Conservation (phyloP, 352 stramenopile species). For the Pythium folliculosum region DNA sequence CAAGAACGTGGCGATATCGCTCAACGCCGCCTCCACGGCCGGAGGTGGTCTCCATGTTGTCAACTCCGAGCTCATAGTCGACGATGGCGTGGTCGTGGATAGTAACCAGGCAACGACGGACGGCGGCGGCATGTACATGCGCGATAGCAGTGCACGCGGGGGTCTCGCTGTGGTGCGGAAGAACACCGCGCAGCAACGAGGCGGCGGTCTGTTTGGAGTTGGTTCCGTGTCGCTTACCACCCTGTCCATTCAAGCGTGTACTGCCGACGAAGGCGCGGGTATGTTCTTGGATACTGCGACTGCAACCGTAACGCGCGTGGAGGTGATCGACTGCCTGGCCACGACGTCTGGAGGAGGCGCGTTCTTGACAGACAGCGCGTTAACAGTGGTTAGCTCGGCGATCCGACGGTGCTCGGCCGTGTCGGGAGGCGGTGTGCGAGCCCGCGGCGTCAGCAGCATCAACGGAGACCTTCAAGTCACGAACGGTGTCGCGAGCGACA, state of each 20-base stretch:
- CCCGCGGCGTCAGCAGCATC: not conserved
- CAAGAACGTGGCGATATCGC: constrained; percentile 1
- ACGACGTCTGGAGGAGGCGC: constrained; percentile 24
- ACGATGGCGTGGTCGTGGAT: not conserved
- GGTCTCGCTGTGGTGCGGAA: constrained; percentile 1
- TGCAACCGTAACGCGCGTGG: not conserved
- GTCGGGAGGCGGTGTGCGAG: constrained; percentile 22
- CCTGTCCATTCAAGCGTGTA: constrained; percentile 7
- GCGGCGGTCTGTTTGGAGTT: constrained; percentile 15
- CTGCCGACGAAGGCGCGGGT: constrained; percentile 19
- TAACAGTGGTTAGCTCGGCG: not conserved
- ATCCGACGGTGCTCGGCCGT: constrained; percentile 15
- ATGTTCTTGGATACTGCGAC: not conserved
- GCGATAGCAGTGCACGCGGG: not conserved
- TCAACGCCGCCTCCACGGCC: not conserved
- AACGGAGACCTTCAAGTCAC: constrained; percentile 13
- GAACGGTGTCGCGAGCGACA: not conserved
- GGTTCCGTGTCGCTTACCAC: not conserved
- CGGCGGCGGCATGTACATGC: constrained; percentile 16
- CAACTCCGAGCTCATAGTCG: not conserved
- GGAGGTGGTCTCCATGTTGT: constrained; percentile 19
- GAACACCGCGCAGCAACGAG: constrained; percentile 4
- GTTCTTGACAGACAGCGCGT: constrained; percentile 10
- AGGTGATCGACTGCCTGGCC: constrained; percentile 6
- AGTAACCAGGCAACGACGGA: constrained; percentile 2